Base-by-base conservation (phyloP, 202 grass and related monocot genomes). In the Setaria viridis region DNA sequence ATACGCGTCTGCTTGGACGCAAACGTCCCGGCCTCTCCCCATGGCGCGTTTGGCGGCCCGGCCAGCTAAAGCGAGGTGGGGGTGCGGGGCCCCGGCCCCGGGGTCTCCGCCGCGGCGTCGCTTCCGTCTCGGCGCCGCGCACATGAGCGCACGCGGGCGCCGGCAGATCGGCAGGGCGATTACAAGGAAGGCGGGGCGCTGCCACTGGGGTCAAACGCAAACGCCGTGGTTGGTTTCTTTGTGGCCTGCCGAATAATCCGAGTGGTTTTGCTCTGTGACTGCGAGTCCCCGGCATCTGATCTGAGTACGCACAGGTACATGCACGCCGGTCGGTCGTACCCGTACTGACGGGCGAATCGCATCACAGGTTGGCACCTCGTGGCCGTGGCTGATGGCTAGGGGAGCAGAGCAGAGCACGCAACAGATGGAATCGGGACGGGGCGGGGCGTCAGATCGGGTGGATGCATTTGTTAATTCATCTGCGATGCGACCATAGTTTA, bases 361-460 rank as follows among this genome's bases (percentile, higher is more conserved):
- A 45, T 11, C 30, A 72, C 70, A 75, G 71, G 77, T 16, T 86
- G 88, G 73, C 88, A 42, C 14, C 64, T n/a, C 47, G 72, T 78
- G 77, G 87, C 15, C 35, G 35, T 37, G 35, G 4, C 35, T 37
- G 0, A 3, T 37, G 4, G 35, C 35, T 37, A 37, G 35, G 35
- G 35, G 35, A 37, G 35, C 35, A 3, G 3, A 37, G 35, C 35
- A 37, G 35, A 37, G 35, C 35, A 41, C 17, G n/a, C 70, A 77
- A n/a, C 78, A 82, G 57, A 79, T 19, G 79, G 79, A 86, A 73
- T 90, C 78, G 86, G 48, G 86, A 43, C 29, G 64, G 35, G 33
- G 50, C 53, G 37, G 16, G 15, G 29, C 48, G 39, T 62, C 70
- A 70, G 82, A 89, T 86, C 64, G 81, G 10, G 80, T 9, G 15